A percentile compares a stretch with the other conserved stretches of the same genome.
Conservation (phyloP, 2,329 filamentous ascomycete genomes). For the Penicillium brevicompactum region DNA sequence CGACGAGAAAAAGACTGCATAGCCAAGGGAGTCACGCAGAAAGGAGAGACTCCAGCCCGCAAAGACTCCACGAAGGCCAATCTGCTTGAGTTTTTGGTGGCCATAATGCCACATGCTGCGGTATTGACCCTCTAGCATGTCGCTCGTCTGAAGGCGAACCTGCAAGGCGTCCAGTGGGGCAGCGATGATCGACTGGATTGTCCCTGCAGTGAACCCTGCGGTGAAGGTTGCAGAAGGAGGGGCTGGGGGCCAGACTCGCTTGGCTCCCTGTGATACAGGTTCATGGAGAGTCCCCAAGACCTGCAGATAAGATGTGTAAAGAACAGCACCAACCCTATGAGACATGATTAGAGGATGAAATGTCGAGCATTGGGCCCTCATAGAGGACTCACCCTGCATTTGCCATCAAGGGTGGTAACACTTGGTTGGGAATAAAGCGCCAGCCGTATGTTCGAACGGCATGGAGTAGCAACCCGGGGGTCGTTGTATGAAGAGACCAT, state of each 20-base stretch:
- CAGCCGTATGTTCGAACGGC: constrained; percentile 64
- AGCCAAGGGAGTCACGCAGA: constrained; percentile 62
- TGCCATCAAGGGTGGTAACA: constrained; percentile 64
- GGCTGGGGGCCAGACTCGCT: constrained; percentile 63
- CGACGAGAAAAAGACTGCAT: constrained; percentile 63
- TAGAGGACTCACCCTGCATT: constrained; percentile 55
- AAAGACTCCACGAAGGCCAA: constrained; percentile 63
- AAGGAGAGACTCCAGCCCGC: constrained; percentile 64
- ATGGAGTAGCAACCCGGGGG: constrained; percentile 62
- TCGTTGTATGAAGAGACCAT: constrained; percentile 65
- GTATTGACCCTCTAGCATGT: constrained; percentile 62
- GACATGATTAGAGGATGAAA: background rate
- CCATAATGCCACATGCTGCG: constrained; percentile 67
- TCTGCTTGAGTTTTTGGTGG: constrained; percentile 58
- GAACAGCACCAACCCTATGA: constrained; percentile 59
- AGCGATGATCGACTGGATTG: constrained; percentile 62
- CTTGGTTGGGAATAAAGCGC: constrained; percentile 65
- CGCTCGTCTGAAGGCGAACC: constrained; percentile 61
- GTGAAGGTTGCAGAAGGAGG: constrained; percentile 56
- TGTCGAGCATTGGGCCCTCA: background rate
- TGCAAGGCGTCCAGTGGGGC: constrained; percentile 66
- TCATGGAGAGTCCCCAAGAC: constrained; percentile 60
- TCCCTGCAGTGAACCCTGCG: constrained; percentile 62
- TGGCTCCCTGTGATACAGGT: constrained; percentile 58
- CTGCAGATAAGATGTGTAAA: constrained; percentile 67